phyloP scores from a whole-genome alignment of 73 alveolate species.

The Tetrahymena elliotti region DNA sequence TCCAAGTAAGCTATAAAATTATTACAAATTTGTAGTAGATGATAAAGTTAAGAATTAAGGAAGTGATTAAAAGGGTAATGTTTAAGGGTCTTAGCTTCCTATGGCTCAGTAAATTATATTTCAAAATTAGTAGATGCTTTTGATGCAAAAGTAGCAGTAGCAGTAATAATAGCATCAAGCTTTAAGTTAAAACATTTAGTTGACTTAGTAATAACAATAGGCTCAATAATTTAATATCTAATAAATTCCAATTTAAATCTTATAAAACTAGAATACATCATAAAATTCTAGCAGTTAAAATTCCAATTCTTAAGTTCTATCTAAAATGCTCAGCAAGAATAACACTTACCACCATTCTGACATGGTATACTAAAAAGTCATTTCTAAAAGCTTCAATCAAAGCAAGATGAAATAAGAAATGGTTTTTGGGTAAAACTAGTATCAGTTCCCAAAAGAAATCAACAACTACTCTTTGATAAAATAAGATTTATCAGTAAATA shows the following conservation, averaged over 20 bases:
- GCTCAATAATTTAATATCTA: not conserved
- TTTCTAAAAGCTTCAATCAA: not conserved
- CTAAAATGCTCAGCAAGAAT: not conserved
- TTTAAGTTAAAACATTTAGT: not conserved
- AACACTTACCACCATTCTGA: not conserved
- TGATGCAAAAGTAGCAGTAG: not conserved
- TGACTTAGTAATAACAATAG: not conserved
- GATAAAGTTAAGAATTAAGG: not conserved
- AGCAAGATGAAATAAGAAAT: not conserved
- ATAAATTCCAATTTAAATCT: not conserved
- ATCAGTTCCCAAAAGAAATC: not conserved
- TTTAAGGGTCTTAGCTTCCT: not conserved
- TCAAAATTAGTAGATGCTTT: not conserved
- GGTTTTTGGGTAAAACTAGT: not conserved
- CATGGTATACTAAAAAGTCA: not conserved
- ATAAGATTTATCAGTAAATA: not conserved
- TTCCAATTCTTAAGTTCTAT: not conserved
- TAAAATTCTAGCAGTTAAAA: not conserved
- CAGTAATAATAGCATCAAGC: not conserved
- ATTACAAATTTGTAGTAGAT: not conserved
- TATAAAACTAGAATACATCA: not conserved
- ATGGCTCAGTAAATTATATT: not conserved
- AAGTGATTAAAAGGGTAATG: not conserved
- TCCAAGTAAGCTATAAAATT: not conserved
- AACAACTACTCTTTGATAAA: not conserved